Evolutionary conservation across 2,329 filamentous ascomycete species (phyloP), one percentile per base, ranked within the genome.

Genomic region (Diaporthe longicolla): DNA sequence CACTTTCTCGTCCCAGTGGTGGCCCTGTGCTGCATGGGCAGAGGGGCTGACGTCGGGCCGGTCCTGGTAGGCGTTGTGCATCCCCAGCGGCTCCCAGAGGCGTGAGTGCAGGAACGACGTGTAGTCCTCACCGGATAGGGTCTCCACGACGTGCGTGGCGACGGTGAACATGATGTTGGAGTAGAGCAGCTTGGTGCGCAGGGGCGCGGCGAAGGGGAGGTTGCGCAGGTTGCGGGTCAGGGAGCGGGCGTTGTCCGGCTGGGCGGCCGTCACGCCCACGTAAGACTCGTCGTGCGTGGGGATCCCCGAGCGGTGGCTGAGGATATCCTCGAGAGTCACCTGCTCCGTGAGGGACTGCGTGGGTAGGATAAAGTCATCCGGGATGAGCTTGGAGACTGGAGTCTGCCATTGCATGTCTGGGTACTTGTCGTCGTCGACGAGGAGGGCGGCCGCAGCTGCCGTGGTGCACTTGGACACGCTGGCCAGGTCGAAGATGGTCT

Each of bases 291-390:
- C 52, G 43, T 70, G 68, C 7, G 68, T 70, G 13, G 68, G 11
- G 24, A 70, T 70, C n/a, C 54, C 68, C 21, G 54, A 24, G 29
- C 52, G 68, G 55, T 70, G 68, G 50, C 68, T 70, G 68, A 70
- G 68, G n/a, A 55, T 58, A 5, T 70, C 68, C 52, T 70, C 54
- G 52, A 70, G 68, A 6, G 68, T 70, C 0, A 58, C 26, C 29
- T 70, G 37, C 2, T 70, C 55, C 6, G 68, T 70, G 40, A 57
- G 37, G 26, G 54, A 70, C 19, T 58, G 52, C 13, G 54, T 19
- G 40, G 54, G 37, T 1, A 70, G 54, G 1, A 70, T 26, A 2
- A 70, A 70, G n/a, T 70, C 68, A 3, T 9, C 4, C 19, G 68
- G 37, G 43, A 70, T 58, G 26, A 70, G 43, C 19, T 48, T 40